Base-by-base conservation (phyloP, 208 protist species). In the Wallacemonas collosoma region DNA sequence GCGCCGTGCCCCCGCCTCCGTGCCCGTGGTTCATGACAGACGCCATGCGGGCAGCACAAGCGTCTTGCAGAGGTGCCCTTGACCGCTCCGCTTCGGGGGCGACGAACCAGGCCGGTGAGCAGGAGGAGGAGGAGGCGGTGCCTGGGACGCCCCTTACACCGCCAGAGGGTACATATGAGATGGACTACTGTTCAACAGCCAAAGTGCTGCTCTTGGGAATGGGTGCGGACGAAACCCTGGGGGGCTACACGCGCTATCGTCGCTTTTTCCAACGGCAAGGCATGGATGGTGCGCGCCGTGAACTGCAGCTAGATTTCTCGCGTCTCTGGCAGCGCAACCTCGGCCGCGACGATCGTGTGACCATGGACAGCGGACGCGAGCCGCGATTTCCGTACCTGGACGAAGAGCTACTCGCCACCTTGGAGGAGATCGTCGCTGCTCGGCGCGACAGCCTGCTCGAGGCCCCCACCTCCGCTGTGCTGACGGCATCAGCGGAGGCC, bases 151-250 rank as follows among this genome's bases (percentile, higher is more conserved):
- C 53, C 55, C 7, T 43, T 26, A 45, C 60, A 50, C 89, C 81
- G n/a, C 71, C 68, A 8, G 63, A 72, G 0, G 81, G 72, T 12
- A 83, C 71, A n/a, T 86, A 68, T 45, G 47, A 68, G 7, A 35
- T 47, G 2, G 35, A 83, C 69, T 93, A 92, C 79, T 73, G 67
- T 4, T 89, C 82, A 1, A 56, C 71, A 6, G 89, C 94, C 2
- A 87, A 89, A 51, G 94, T 98, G 44, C 73, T 99, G 57, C 84
- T 98, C 55, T 80, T 98, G 9, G 97, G 97, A 17, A 96, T 98
- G 79, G 98, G 98, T 1, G 97, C 97, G 2, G 98, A 99, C 74
- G 98, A 99, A 82, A 97, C 95, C 38, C 87, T 98, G 2, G 97
- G 94, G 17, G 98, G 98, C 1, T 99, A 99, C 82, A 92, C 88